Evolutionary conservation across 202 grass and related monocot genomes (phyloP).

Genomic region (Saccharum hybrid): DNA sequence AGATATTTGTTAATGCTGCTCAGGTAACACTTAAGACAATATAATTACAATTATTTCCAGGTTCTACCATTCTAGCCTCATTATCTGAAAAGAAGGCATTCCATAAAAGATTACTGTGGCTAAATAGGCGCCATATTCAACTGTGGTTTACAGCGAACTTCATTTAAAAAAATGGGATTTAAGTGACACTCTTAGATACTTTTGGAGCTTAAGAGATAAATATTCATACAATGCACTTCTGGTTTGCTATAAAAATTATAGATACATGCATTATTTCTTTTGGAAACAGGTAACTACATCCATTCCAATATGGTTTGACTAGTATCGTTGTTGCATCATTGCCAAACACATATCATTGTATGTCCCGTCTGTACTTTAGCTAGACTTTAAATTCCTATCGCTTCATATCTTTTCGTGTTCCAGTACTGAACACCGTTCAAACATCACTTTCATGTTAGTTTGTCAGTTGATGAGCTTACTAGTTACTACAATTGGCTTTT

Average conservation of each 20-base stretch:
- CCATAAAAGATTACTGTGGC: not conserved
- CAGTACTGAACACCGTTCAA: not conserved
- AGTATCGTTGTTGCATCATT: not conserved
- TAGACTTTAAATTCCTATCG: not conserved
- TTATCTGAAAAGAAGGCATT: conserved; percentile 28
- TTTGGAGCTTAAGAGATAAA: conserved; percentile 1
- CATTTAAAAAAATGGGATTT: not conserved
- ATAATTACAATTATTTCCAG: not conserved
- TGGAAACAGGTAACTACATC: not conserved
- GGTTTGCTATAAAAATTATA: not conserved
- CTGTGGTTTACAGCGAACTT: not conserved
- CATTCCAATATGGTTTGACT: not conserved
- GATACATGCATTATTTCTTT: not conserved
- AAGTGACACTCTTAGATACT: not conserved
- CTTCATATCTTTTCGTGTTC: not conserved
- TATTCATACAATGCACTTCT: not conserved
- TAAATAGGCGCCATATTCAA: conserved; percentile 6
- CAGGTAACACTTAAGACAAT: too few relatives aligned
- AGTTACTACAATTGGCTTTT: not conserved
- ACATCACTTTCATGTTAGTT: not conserved
- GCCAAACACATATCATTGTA: not conserved
- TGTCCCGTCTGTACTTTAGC: not conserved
- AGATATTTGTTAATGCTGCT: not conserved
- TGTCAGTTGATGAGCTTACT: not conserved
- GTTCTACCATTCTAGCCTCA: not conserved